Evolutionary conservation across 2,329 filamentous ascomycete species (phyloP).

Genomic region (Elsinoe arachidis): DNA sequence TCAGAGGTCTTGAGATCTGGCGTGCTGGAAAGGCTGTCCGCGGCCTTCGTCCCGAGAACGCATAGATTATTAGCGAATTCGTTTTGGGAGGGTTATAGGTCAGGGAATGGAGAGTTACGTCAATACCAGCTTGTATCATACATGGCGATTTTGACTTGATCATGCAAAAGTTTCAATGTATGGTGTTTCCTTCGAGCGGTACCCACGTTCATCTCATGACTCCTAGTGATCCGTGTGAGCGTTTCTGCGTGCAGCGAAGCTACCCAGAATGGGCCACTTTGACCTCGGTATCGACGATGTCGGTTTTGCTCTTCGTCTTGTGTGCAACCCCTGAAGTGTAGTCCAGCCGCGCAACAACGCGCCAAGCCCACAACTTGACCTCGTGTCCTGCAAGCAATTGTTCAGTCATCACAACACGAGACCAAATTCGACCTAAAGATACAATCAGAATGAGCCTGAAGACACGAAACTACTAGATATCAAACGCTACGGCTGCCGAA

Average conservation of each 20-base stretch:
- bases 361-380: background rate
- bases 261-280: too few relatives aligned
- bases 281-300: background rate
- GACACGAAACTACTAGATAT: background rate
- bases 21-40: slow-evolving; percentile 95
- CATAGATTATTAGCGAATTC: slow-evolving; percentile 17
- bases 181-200: background rate
- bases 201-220: too few relatives aligned
- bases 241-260: too few relatives aligned
- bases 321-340: background rate
- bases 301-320: background rate
- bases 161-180: background rate
- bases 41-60: slow-evolving; percentile 31
- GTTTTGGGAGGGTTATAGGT: background rate
- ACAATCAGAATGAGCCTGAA: too few relatives aligned
- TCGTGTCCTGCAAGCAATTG: background rate
- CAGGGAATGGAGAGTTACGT: background rate
- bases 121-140: background rate
- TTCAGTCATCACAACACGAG: background rate
- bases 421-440: background rate
- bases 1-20: slow-evolving; percentile 98
- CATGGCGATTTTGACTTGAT: background rate
- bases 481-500: background rate
- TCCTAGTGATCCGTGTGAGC: too few relatives aligned
- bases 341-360: background rate